These are phyloP conservation scores for Hordeum pubiflorum DNA, from an alignment of 202 grass and related monocot species.

Conservation along the genomic window DNA sequence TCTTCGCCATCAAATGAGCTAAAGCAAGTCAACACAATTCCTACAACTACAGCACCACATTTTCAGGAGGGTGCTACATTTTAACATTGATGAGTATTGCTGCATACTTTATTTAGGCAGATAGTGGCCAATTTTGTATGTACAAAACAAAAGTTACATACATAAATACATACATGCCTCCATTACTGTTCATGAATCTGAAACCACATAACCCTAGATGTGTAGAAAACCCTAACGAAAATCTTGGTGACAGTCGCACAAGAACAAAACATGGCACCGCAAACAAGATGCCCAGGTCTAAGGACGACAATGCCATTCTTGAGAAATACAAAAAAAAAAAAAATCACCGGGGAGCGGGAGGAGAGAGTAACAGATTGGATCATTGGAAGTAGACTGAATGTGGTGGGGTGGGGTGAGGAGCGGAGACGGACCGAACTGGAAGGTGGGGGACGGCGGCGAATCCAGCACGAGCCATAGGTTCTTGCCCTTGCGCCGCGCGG, in stretches of 20 bases:
- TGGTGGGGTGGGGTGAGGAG: too few species aligned
- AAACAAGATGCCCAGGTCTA: neutral
- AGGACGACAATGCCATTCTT: neutral
- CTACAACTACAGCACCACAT: neutral
- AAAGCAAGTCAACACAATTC: neutral
- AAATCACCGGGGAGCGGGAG: neutral
- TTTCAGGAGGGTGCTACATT: too few species aligned
- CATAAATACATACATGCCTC: too few species aligned
- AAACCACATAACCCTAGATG: neutral
- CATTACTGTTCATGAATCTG: neutral
- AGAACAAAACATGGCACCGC: neutral
- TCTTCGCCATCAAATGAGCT: neutral
- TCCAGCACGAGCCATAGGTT: conserved; percentile 61
- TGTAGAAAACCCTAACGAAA: neutral
- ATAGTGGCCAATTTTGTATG: too few species aligned
- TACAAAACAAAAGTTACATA: too few species aligned
- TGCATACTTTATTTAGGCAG: too few species aligned
- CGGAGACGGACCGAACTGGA: conserved; percentile 57
- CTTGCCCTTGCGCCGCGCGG: conserved; percentile 57
- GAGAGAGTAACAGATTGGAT: neutral
- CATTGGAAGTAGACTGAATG: neutral
- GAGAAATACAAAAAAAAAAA: too few species aligned
- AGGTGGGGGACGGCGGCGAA: conserved; percentile 50
- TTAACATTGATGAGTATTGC: too few species aligned
- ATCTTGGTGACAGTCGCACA: neutral